Evolutionary conservation across 2,329 filamentous ascomycete genomes (phyloP).

Genomic region (Trichoderma afroharzianum): DNA sequence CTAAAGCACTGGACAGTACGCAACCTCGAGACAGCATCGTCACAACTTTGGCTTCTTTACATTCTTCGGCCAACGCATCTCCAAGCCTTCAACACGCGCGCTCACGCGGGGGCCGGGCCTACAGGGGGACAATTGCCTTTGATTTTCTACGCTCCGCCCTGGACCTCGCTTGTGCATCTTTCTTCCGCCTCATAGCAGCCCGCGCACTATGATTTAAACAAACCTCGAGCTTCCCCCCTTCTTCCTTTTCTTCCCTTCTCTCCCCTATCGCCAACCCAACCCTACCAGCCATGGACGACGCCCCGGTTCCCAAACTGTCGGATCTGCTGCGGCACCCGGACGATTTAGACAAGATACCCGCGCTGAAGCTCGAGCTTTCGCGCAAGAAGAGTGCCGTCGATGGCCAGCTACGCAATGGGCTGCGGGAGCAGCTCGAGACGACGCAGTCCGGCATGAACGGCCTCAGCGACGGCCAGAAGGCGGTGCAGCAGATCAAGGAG

Average conservation of each 20-base stretch:
- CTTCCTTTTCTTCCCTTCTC: neutral
- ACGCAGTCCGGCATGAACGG: constrained; percentile 91
- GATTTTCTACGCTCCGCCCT: neutral
- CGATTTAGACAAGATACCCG: constrained; percentile 92
- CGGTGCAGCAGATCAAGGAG: constrained; percentile 89
- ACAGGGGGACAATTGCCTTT: constrained; percentile 8
- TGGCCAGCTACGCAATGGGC: constrained; percentile 79
- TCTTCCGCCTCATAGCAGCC: neutral
- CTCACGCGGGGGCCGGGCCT: constrained; percentile 6
- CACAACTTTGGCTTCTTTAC: neutral
- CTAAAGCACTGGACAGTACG: neutral
- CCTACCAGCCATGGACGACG: constrained; percentile 46
- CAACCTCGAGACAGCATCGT: constrained; percentile 6
- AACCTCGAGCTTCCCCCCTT: neutral
- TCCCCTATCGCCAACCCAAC: neutral
- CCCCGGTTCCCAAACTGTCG: constrained; percentile 73
- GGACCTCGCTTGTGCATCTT: neutral
- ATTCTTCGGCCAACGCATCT: neutral
- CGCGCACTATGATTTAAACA: constrained; percentile 16
- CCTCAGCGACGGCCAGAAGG: constrained; percentile 84
- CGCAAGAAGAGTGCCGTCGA: constrained; percentile 93
- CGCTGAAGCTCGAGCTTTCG: constrained; percentile 85
- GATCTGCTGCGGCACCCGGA: constrained; percentile 94
- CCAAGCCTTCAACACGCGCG: neutral
- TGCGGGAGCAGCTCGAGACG: constrained; percentile 89